Percentiles rank a stretch among this genome's conserved stretches.
These are phyloP conservation scores for Eucalyptus polybractea DNA, from an alignment of 345 rosid species.

Conservation along the genomic window DNA sequence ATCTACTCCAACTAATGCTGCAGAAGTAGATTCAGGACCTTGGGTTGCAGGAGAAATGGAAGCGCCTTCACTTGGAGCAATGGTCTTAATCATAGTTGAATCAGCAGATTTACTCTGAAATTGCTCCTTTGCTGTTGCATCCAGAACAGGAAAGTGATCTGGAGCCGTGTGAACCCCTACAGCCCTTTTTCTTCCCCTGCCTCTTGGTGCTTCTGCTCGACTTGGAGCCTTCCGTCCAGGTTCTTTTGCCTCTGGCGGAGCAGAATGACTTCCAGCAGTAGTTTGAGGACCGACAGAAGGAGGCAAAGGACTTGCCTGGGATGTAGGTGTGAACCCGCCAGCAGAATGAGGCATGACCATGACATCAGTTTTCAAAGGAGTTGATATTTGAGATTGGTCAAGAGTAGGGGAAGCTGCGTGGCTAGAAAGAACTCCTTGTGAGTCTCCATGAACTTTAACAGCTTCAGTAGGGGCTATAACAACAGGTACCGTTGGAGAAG, in stretches of 20 bases:
- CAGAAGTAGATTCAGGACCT: conserved; percentile 4
- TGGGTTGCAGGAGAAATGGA: conserved; percentile 3
- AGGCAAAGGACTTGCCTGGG: neutral
- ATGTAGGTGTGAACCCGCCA: neutral
- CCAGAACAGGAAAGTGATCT: conserved; percentile 5
- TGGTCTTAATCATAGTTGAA: conserved; percentile 3
- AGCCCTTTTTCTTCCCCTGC: conserved; percentile 28
- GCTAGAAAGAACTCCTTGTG: conserved; percentile 18
- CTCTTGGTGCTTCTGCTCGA: conserved; percentile 23
- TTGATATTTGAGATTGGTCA: conserved; percentile 8
- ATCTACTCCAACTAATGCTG: conserved; percentile 6
- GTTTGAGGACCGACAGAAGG: neutral
- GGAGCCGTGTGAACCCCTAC: conserved; percentile 4
- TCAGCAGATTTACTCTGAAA: conserved; percentile 7
- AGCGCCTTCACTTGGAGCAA: conserved; percentile 2
- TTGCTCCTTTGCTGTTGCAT: conserved; percentile 8
- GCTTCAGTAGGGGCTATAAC: conserved; percentile 6
- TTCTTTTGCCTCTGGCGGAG: conserved; percentile 9
- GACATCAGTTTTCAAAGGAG: neutral
- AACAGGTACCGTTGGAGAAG: conserved; percentile 15
- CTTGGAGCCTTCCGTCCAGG: conserved; percentile 26
- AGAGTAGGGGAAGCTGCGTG: conserved; percentile 6
- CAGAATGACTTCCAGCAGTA: neutral
- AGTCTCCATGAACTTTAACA: conserved; percentile 16
- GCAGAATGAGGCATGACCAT: neutral